Evolutionary conservation across 2,329 filamentous ascomycete genomes (phyloP), one percentile per base, ranked within the genome.

Genomic region (Trichoderma sp.): DNA sequence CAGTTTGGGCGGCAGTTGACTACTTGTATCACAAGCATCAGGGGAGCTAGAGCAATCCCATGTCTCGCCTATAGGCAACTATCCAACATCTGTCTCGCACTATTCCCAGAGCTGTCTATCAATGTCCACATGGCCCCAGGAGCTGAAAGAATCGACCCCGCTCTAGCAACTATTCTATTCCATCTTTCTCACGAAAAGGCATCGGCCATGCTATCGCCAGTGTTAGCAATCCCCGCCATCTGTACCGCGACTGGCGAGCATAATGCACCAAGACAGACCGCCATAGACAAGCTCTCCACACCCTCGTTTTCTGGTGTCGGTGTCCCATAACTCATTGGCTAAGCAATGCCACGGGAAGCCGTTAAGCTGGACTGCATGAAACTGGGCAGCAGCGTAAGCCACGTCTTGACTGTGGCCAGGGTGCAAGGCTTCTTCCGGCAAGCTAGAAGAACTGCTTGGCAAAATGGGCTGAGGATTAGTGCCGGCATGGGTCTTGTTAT

Each of bases 401-500:
- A 43, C 56, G 55, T 13, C 8, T 54, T 43, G 56, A 13, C 21
- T 34, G 18, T 18, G 11, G 10, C 43, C 26, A 14, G 26, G 54
- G 55, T 21, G 24, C 32, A 43, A 52, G 64, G 43, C 32, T 46
- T 30, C 49, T 21, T 43, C 55, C 55, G 21, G 28, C 60, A 16
- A 52, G 26, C 55, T 49, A 52, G 51, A 43, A 43, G 28, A n/a
- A 32, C 39, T 59, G 24, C 55, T 59, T 54, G 59, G 55, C 60
- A 55, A 59, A 51, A 66, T 59, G 60, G 59, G 67, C 67, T 69
- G 67, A 59, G 30, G 30, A 55, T 37, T 65, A 65, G 67, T 69
- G 60, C 39, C 67, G 32, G 54, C 26, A 56, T 26, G 46, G 60
- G 52, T 34, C 43, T 59, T 51, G 60, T 24, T 46, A 58, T 64